Base-by-base conservation (phyloP, 495 filamentous ascomycete species). In the Podospora pseudopauciseta region DNA sequence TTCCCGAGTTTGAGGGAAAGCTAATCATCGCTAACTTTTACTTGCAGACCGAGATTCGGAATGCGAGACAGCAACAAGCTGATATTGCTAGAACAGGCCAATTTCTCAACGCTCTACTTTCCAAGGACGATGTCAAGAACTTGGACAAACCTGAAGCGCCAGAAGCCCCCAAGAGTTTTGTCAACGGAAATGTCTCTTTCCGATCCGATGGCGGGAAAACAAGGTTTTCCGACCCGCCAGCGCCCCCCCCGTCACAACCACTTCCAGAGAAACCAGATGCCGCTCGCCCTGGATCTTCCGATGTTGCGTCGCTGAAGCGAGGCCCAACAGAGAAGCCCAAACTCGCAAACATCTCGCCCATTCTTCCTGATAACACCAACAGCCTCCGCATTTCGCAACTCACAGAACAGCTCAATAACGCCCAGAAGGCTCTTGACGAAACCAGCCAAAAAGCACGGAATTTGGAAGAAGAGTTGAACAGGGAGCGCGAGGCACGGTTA, bases 161-260 rank as follows among this genome's bases (percentile, higher is more conserved):
- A 13, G 83, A 84, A 56, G 76, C 78, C 16, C 70, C 76, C 1
- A 82, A 82, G 58, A 66, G 70, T 19, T 67, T 78, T 0, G 79
- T 79, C 7, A 86, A 85, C 59, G 80, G 79, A 15, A 75, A 76
- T 63, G 69, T 77, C 28, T 79, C 85, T 9, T 84, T 86, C 72
- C 77, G 81, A 53, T 79, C 80, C 16, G 82, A 86, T 85, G 83
- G 68, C 23, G 80, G 87, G 75, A 85, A 91, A 78, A 75, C 86
- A 77, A 77, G 91, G 58, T 97, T 96, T 69, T 94, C 91, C 3
- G 92, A 96, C 66, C 94, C 93, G 20, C 93, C 92, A 9, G 91
- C 92, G 19, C 95, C 94, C 30, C 93, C 95, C 18, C 94, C 94
- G 15, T 91, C 94, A 73, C 93, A 96, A 72, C 92, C 94, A 18